Base-by-base conservation (phyloP, 306 rosid genomes). In the Trifolium repens region DNA sequence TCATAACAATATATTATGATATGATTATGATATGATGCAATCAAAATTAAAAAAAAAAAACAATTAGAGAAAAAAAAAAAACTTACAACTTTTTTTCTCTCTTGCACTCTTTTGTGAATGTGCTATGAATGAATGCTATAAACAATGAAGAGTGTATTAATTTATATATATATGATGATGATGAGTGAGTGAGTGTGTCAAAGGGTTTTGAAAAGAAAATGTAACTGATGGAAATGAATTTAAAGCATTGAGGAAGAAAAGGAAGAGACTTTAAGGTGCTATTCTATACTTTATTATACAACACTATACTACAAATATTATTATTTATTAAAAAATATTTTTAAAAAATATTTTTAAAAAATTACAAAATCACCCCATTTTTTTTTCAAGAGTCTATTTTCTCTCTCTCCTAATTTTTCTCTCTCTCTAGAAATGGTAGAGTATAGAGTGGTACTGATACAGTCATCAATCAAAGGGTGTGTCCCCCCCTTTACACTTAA, bases 211-310 rank as follows among this genome's bases (percentile, higher is more conserved):
- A 66, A 55, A 54, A 71, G 57, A 78, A 42, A 80, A 72, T 73
- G 94, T 90, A 91, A 94, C 96, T 27, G 94, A 86, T 69, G 84
- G 69, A 71, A 64, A 54, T 85, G 89, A 72, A 82, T 88, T 90
- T 71, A 90, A 87, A 80, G 91, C 88, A 62, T 67, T 83, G 63
- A 65, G 50, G 76, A 75, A 67, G 72, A 69, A 69, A 85, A 80
- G 72, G 59, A 70, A 81, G 43, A 19, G 85, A 80, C 79, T 75
- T 76, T 57, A 76, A 78, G 78, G 82, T 24, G 59, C 73, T 43
- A 16, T 30, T 71, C 34, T 53, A 37, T 9, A 8, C 46, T 27
- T 27, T 34, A 14, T 16, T 26, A 63, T 47, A 66, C 37, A 19
- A 2, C 7, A 34, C 50, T 19, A 67, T 0, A 53, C 49, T 35